Conservation (phyloP, 768 basidiomycete genomes). For the Lentinula sp. region DNA sequence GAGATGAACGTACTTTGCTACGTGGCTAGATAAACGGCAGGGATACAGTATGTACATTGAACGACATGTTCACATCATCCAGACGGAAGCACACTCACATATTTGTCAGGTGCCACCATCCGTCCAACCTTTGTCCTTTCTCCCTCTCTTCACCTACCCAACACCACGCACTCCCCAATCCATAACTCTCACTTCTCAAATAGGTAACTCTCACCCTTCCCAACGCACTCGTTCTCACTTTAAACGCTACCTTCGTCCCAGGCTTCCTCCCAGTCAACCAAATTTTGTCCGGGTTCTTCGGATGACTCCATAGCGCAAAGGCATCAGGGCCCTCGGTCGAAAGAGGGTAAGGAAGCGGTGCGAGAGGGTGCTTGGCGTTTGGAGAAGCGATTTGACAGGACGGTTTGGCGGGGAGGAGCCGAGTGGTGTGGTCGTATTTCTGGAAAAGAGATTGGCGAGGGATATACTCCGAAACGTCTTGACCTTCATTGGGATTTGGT, state of each 20-base stretch:
- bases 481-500: not conserved
- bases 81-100: not conserved
- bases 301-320: not conserved
- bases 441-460: conserved; percentile 1
- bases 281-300: not conserved
- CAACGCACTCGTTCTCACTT: not conserved
- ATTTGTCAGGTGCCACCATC: not conserved
- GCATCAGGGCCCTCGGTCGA: not conserved
- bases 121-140: not conserved
- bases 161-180: not conserved
- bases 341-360: not conserved
- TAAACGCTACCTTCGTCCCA: not conserved
- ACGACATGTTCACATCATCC: too few species aligned
- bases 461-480: not conserved
- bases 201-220: not conserved
- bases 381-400: not conserved
- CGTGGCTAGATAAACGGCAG: not conserved
- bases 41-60: too few species aligned
- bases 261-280: not conserved
- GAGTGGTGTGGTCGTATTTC: not conserved
- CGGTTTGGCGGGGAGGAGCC: not conserved
- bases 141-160: not conserved
- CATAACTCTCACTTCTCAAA: not conserved
- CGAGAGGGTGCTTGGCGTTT: not conserved
- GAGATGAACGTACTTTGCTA: not conserved